Evolutionary conservation across 2,329 filamentous ascomycete species (phyloP).

Genomic region (Aspergillus terreus): DNA sequence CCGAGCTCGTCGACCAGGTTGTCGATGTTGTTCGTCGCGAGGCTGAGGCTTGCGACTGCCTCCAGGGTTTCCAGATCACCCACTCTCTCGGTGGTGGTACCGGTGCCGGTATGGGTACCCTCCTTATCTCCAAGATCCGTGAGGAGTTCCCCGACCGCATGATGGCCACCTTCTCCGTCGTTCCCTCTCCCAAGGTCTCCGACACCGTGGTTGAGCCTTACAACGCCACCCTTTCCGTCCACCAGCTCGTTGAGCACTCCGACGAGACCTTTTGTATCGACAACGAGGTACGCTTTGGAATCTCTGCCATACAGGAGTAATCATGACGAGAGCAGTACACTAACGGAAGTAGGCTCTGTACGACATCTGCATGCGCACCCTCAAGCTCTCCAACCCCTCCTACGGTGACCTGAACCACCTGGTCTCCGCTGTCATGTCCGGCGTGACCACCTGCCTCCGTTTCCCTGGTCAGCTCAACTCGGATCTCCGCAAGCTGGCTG

Average conservation of each 20-base stretch:
- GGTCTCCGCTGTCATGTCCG: conserved; percentile 99
- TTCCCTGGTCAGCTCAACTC: conserved; percentile 99
- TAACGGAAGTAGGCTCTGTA: conserved; percentile 67
- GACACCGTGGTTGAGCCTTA: conserved; percentile 99
- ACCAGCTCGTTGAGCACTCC: conserved; percentile 99
- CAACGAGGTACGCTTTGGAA: conserved; percentile 66
- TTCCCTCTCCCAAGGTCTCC: conserved; percentile 98
- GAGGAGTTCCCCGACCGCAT: conserved; percentile 99
- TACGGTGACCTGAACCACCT: conserved; percentile 99
- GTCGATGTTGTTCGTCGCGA: conserved; percentile 98
- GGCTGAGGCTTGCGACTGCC: conserved; percentile 98
- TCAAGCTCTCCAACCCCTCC: conserved; percentile 97
- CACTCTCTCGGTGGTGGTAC: conserved; percentile 99
- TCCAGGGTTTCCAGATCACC: conserved; percentile 99
- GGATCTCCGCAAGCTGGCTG: conserved; percentile 96
- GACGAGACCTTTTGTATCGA: conserved; percentile 99
- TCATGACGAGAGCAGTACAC: not conserved
- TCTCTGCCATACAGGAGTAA: too few species aligned
- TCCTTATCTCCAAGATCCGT: conserved; percentile 99
- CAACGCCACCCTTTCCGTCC: conserved; percentile 97
- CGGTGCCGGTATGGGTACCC: conserved; percentile 99
- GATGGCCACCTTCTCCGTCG: conserved; percentile 99
- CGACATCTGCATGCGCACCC: conserved; percentile 99
- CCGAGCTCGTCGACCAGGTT: conserved; percentile 96
- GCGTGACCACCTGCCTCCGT: conserved; percentile 95